Evolutionary conservation across 352 stramenopile genomes (phyloP).

Genomic region (Phytophthora multivora): DNA sequence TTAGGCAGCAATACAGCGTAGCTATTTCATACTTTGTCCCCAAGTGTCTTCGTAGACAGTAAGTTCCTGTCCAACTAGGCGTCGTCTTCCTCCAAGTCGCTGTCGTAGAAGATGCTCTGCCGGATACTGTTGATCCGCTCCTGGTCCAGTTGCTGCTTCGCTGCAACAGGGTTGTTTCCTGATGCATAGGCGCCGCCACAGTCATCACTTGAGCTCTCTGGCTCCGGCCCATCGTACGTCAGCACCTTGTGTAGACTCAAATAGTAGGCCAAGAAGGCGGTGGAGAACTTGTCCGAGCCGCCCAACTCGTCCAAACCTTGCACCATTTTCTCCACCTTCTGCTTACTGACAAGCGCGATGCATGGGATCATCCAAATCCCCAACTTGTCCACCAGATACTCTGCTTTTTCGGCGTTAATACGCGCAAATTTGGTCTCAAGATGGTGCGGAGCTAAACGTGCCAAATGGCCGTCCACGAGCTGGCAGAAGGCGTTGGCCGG

Average conservation of each 20-base stretch:
- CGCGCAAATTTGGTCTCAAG: slow-evolving; percentile 95
- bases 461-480: slow-evolving; percentile 93
- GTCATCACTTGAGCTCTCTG: slow-evolving; percentile 64
- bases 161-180: slow-evolving; percentile 37
- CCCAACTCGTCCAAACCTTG: slow-evolving; percentile 95
- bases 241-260: slow-evolving; percentile 93
- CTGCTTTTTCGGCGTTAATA: slow-evolving; percentile 96
- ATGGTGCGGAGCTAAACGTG: slow-evolving; percentile 90
- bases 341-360: slow-evolving; percentile 94
- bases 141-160: slow-evolving; percentile 45
- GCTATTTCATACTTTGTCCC: slow-evolving; percentile 29
- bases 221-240: slow-evolving; percentile 94
- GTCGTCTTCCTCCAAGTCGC: slow-evolving; percentile 81
- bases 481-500: slow-evolving; percentile 92
- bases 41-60: not conserved
- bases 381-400: slow-evolving; percentile 96
- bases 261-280: slow-evolving; percentile 92
- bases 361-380: slow-evolving; percentile 97
- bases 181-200: slow-evolving; percentile 61
- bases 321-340: slow-evolving; percentile 96
- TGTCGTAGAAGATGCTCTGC: slow-evolving; percentile 88
- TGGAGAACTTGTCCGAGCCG: slow-evolving; percentile 93
- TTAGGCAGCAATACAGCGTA: slow-evolving; percentile 23
- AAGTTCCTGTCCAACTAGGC: slow-evolving; percentile 28
- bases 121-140: slow-evolving; percentile 76